Percentiles rank a stretch among this genome's conserved stretches.
Evolutionary conservation across 768 basidiomycete genomes (phyloP).

Genomic region (Rubroboletus satanas): DNA sequence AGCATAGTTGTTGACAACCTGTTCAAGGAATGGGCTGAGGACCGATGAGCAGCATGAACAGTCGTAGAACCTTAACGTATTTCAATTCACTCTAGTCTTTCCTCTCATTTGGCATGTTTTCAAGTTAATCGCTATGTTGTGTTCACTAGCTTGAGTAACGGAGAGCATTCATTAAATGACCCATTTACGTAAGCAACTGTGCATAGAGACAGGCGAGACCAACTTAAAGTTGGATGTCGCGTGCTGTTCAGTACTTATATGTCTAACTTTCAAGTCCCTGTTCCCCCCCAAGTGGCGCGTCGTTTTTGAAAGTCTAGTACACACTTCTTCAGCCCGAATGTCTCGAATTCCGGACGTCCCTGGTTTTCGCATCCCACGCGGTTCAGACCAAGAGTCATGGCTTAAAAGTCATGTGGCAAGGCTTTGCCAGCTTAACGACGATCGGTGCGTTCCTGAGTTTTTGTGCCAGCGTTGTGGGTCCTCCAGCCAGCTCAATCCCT

Average conservation of each 20-base stretch:
- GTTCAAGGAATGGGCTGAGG: constrained; percentile 87
- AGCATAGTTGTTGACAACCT: constrained; percentile 16
- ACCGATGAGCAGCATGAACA: constrained; percentile 52
- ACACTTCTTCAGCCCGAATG: constrained; percentile 29
- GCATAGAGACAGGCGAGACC: neutral
- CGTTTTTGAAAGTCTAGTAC: neutral
- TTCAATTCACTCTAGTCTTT: constrained; percentile 20
- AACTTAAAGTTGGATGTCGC: neutral
- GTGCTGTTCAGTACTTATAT: constrained; percentile 1
- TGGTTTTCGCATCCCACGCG: constrained; percentile 50
- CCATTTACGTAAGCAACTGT: constrained; percentile 20
- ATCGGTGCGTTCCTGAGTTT: constrained; percentile 45
- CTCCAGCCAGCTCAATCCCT: constrained; percentile 4
- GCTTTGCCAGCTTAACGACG: constrained; percentile 61
- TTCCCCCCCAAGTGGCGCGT: neutral
- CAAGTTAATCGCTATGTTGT: constrained; percentile 20
- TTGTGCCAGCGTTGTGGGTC: neutral
- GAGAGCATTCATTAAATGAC: neutral
- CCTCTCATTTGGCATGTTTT: constrained; percentile 13
- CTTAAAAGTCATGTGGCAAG: constrained; percentile 59
- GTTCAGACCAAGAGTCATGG: constrained; percentile 62
- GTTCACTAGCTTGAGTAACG: constrained; percentile 3
- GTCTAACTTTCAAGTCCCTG: neutral
- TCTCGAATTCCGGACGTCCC: constrained; percentile 69
- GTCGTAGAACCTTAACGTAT: constrained; percentile 26